Evolutionary conservation across 371 early-diverging fungal genomes (phyloP), one percentile per base, ranked within the genome.

Genomic region (Smittium culicis): DNA sequence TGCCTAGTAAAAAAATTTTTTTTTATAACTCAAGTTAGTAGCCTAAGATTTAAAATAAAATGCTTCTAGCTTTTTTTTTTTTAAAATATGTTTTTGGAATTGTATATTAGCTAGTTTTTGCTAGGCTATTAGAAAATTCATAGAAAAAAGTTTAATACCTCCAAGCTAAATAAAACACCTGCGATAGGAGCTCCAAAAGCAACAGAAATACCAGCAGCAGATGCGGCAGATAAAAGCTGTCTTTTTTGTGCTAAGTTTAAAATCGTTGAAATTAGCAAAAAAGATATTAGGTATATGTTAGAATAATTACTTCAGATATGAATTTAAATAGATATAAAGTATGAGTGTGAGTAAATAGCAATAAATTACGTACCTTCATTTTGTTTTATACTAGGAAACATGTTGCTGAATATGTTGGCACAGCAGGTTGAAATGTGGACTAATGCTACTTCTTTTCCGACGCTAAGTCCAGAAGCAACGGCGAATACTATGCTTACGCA

Each of bases 151-250:
- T 45, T 45, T 5, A 45, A 45, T 60, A 72, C 60, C 35, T 98
- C 98, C 25, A 96, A 80, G 14, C 92, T 88, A 75, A 96, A 96
- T 28, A 98, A 72, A 11, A 98, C 96, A 31, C 98, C 98, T 3
- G 94, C 96, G 56, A 94, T 90, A 0, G 98, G 98, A 1, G 95
- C 87, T 1, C 96, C 98, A 80, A 98, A 96, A 34, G 90, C 92
- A 1, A 92, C 92, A 1, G 93, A 87, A 2, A 96, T 91, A 35
- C 98, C 98, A 0, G 98, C 94, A 0, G 97, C 95, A 66, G 90
- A 83, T 0, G 96, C 88, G 1, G 95, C 96, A 25, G 93, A 91
- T 45, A 96, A 74, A 27, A 96, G 88, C 74, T 96, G 94, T 54
- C 96, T 83, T 70, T 88, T 85, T 69, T 86, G 87, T 14, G 88